Percentiles rank a stretch among this genome's conserved stretches.
These are phyloP conservation scores for Tarenaya hassleriana DNA, from an alignment of 345 rosid genomes.

Conservation along the genomic window DNA sequence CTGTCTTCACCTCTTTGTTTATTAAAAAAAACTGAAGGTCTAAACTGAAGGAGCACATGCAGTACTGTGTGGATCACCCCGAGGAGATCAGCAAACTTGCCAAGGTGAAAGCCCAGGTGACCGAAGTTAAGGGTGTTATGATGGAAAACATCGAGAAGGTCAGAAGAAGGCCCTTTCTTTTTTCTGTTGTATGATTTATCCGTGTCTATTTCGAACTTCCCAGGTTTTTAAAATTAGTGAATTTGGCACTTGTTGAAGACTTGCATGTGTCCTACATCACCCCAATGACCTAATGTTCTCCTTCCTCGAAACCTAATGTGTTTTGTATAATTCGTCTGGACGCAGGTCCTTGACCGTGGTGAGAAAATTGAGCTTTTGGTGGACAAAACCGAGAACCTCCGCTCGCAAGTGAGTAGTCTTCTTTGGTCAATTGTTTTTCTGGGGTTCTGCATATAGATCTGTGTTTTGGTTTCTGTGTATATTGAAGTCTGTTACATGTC, in stretches of 20 bases:
- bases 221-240: too few species aligned
- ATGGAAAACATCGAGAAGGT: conserved; percentile 99
- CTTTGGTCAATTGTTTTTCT: conserved; percentile 14
- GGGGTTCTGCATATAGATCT: not conserved
- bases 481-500: not conserved
- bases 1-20: conserved; percentile 15
- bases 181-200: not conserved
- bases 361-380: conserved; percentile 88
- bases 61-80: conserved; percentile 90
- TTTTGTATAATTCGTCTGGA: conserved; percentile 4
- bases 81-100: conserved; percentile 97
- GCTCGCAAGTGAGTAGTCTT: conserved; percentile 61
- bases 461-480: not conserved
- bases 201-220: not conserved
- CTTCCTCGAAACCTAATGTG: not conserved
- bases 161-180: conserved; percentile 3
- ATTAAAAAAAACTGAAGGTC: conserved; percentile 46
- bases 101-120: conserved; percentile 93
- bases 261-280: too few species aligned
- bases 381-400: conserved; percentile 92
- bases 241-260: not conserved
- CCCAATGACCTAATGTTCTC: not conserved
- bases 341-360: conserved; percentile 89
- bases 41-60: conserved; percentile 91
- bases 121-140: conserved; percentile 98